Conservation (phyloP, 805 yeast species). For the Kluyveromyces siamensis region DNA sequence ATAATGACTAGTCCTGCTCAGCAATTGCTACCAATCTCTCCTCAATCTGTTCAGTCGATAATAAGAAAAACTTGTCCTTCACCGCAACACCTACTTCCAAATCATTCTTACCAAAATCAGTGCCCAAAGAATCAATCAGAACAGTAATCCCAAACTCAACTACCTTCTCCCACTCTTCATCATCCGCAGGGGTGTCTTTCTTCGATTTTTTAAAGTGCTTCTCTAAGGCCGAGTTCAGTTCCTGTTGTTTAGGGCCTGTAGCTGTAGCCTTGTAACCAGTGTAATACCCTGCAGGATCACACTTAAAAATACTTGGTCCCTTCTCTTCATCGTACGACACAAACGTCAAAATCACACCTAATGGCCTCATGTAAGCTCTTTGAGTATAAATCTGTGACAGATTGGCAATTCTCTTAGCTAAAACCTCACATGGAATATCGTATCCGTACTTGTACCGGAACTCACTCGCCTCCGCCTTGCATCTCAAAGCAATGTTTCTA, state of each 20-base stretch:
- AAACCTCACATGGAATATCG: conserved; percentile 90
- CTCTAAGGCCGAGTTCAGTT: conserved; percentile 81
- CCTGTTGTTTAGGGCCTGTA: conserved; percentile 97
- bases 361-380: conserved; percentile 96
- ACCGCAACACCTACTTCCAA: conserved; percentile 88
- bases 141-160: conserved; percentile 86
- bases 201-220: conserved; percentile 77
- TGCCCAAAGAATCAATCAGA: conserved; percentile 76
- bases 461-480: conserved; percentile 93
- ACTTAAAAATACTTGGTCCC: conserved; percentile 85
- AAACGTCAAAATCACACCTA: conserved; percentile 88
- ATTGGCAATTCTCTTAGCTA: conserved; percentile 93
- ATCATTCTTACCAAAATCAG: conserved; percentile 90
- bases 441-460: conserved; percentile 91
- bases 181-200: conserved; percentile 16
- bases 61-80: conserved; percentile 56
- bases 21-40: conserved; percentile 91
- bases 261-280: conserved; percentile 87
- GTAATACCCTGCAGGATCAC: conserved; percentile 96
- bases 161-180: conserved; percentile 79
- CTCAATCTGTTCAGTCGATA: conserved; percentile 83
- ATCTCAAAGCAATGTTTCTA: conserved; percentile 79
- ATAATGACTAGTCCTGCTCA: conserved; percentile 68
- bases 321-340: conserved; percentile 79
- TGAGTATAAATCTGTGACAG: conserved; percentile 93